Base-by-base conservation (phyloP, 495 filamentous ascomycete species). In the Terfezia claveryi region DNA sequence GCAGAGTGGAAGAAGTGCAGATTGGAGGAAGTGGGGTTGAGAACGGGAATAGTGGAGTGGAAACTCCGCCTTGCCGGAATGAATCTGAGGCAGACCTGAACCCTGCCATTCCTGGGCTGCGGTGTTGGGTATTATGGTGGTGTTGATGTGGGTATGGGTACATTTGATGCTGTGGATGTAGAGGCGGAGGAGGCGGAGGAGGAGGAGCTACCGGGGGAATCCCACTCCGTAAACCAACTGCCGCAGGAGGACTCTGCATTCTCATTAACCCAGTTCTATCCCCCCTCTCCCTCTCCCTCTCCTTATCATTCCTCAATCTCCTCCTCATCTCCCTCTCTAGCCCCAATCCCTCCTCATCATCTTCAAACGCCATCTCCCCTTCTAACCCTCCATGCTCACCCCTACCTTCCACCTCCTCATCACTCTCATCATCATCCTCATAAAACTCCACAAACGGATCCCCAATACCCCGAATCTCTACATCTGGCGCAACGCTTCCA, bases 401-500 rank as follows among this genome's bases (percentile, higher is more conserved):
- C 8, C 64, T 59, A 6, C 59, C 64, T 12, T 67, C 67, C 17
- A 68, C 68, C 1, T 72, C 69, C 0, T 68, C 67, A 7, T 67
- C 67, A 38, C 74, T 73, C 49, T 74, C 74, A 10, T 79, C 73
- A 51, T 85, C 81, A 60, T 85, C 83, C 61, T 95, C 92, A 71
- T 99, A 99, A 64, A 99, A 99, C 59, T 96, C 91, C 3, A 85
- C 77, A 50, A 95, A 77, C 0, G 91, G 91, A 67, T 96, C 89
- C 62, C 88, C 89, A 56, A 99, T 85, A 61, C 95, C 89, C 69
- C 94, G 95, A 49, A 99, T 78, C 66, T 92, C 86, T 23, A 99
- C 71, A 56, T 86, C 77, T 1, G 91, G 91, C 1, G 80, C 73
- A 51, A 91, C 77, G 2, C 71, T 76, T 20, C 91, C 91, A 62